These are phyloP conservation scores for Babesia gibsoni DNA, from an alignment of 169 alveolate genomes.

Conservation along the genomic window DNA sequence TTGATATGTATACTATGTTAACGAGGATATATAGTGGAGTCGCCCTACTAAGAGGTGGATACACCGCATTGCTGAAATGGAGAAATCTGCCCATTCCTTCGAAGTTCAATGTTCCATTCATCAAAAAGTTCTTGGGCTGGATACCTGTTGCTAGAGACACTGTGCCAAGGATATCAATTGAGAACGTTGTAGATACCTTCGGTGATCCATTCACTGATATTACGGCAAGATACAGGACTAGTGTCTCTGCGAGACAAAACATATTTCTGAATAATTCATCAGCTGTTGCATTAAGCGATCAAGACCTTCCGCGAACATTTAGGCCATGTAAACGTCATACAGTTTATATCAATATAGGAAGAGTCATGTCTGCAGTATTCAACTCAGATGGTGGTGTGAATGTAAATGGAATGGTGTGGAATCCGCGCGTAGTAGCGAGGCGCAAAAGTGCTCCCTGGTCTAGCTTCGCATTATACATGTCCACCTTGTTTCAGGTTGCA, in stretches of 20 bases:
- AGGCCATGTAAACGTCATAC: background rate
- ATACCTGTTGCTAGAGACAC: slow-evolving; percentile 12
- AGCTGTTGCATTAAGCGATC: no score
- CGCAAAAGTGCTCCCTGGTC: background rate
- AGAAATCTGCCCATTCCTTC: slow-evolving; percentile 28
- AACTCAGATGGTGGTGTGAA: slow-evolving; percentile 46
- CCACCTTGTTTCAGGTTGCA: slow-evolving; percentile 28
- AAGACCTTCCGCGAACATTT: no score
- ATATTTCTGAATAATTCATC: no score
- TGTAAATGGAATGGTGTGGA: slow-evolving; percentile 43
- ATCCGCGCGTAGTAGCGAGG: slow-evolving; percentile 23
- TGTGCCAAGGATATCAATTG: slow-evolving; percentile 14
- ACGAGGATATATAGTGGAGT: slow-evolving; percentile 33
- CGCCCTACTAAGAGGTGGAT: slow-evolving; percentile 45
- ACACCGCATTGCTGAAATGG: slow-evolving; percentile 34
- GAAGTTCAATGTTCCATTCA: background rate
- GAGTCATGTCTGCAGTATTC: background rate
- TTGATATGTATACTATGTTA: slow-evolving; percentile 12
- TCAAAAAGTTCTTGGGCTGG: slow-evolving; percentile 8
- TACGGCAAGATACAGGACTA: background rate
- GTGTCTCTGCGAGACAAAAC: background rate
- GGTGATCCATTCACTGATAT: slow-evolving; percentile 3
- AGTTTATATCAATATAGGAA: background rate
- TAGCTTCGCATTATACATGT: slow-evolving; percentile 10
- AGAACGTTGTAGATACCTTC: slow-evolving; percentile 5